Base-by-base conservation (phyloP, 179 eudicot species). In the Pouteria campechiana region DNA sequence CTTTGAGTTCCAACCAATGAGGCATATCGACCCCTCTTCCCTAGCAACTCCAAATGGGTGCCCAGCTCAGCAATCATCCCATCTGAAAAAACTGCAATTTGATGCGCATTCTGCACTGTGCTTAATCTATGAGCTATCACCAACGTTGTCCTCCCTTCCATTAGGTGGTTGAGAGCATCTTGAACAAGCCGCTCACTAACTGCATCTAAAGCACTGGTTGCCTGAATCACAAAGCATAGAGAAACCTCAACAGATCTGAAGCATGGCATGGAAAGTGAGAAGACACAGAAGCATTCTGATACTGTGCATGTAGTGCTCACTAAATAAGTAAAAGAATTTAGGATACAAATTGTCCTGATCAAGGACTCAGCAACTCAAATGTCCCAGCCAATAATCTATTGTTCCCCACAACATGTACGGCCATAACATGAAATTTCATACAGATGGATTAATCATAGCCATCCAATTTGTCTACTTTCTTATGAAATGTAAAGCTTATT, bases 101-200 rank as follows among this genome's bases (percentile, higher is more conserved):
- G 96, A 60, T 90, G 69, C 54, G 98, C 98, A 64, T 79, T 86
- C 50, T 90, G 98, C 24, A 90, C 98, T 11, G 98, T 90, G 78
- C 96, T 90, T 66, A 90, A 51, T 43, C 96, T 72, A 61, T 90
- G 98, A 56, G 98, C 98, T 57, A 90, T 90, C 11, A 90, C 99
- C 73, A 90, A 65, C 37, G 99, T 87, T 25, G 98, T 90, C 61
- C 96, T 75, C 45, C 94, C 99, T 59, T 65, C 87, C 99, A 90
- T 87, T 27, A 90, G 80, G 51, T 52, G 84, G 52, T 82, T 64
- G 49, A 90, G 54, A 45, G 99, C 99, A 41, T 80, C 75, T 66
- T 90, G 96, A 48, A 90, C 94, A 61, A 86, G 44, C 37, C 81
- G 90, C 57, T 90, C 99, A 41, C 99, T 86, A 8, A 74, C 77